Evolutionary conservation across 331 rosid species (phyloP), one percentile per base, ranked within the genome.

Genomic region (Rosa hybrid): DNA sequence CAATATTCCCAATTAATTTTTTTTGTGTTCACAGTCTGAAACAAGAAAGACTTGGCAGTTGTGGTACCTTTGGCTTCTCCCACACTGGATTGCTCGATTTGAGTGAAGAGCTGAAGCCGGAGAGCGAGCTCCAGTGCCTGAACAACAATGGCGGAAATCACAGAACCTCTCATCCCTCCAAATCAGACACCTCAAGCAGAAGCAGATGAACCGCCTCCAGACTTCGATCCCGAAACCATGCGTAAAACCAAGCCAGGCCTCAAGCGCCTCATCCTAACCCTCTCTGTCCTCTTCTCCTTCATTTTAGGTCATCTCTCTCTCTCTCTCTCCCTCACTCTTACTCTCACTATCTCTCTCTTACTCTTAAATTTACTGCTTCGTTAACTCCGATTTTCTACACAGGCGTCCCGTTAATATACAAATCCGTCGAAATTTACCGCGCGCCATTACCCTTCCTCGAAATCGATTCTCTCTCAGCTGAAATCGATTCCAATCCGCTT

Each of bases 381-480:
- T 50, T 75, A n/a, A 9, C 6, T 57, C 48, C 8, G 10, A 18
- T 30, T 67, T 68, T 17, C 16, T 57, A 59, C 75, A 71, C 85
- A 91, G 97, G 92, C 72, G 86, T 91, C 59, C 99, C 97, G 6
- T 68, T 93, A 72, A 80, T 95, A 30, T 93, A 94, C 92, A 95
- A 90, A 83, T 89, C 98, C 65, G 94, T 95, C 4, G 98, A 95
- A 87, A 95, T 95, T 76, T 90, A 93, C 86, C 94, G 96, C 20
- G 91, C 98, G 1, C 93, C 96, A 0, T 90, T 95, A 20, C 99
- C 99, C 3, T 95, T 95, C 75, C 81, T 83, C 14, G 91, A 83
- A 49, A 88, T 95, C 54, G 96, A 95, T 3, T 78, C 87, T 0
- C 88, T 95, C 78, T 91, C 98, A 5, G 83, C 88, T 63, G 87